Conservation (phyloP, 495 filamentous ascomycete species). For the Tuber aestivum region DNA sequence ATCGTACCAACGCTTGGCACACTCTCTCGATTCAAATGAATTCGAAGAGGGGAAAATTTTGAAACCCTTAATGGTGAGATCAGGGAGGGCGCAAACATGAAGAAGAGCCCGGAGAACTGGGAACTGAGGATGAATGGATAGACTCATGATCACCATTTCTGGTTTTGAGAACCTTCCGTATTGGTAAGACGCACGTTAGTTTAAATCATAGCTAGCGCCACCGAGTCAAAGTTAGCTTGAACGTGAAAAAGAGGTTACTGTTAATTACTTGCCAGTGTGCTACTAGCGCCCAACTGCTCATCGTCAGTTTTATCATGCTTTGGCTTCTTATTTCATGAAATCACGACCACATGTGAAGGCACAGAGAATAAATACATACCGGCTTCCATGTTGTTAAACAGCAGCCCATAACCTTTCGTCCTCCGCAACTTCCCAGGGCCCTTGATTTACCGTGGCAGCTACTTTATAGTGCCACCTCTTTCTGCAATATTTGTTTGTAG, state of each 20-base stretch:
- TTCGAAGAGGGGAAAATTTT: constrained; percentile 6
- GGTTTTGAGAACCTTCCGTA: constrained; percentile 31
- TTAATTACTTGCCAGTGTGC: constrained; percentile 27
- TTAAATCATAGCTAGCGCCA: not conserved
- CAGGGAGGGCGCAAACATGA: not conserved
- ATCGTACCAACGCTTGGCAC: constrained; percentile 47
- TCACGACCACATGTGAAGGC: not conserved
- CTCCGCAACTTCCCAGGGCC: constrained; percentile 46
- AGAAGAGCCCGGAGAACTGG: constrained; percentile 4
- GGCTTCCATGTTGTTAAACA: constrained; percentile 43
- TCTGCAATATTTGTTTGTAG: constrained; percentile 48
- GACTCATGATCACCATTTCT: constrained; percentile 45
- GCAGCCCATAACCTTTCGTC: constrained; percentile 43
- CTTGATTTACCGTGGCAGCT: constrained; percentile 46
- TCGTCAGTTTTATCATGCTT: not conserved
- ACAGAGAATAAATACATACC: constrained; percentile 24
- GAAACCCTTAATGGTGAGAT: constrained; percentile 10
- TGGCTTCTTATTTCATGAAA: not conserved
- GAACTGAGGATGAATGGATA: not conserved
- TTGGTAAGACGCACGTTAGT: constrained; percentile 25
- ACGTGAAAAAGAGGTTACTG: not conserved
- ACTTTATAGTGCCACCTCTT: constrained; percentile 47
- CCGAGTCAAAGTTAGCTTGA: not conserved
- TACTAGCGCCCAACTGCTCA: constrained; percentile 27
- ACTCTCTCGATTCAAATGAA: constrained; percentile 39